phyloP scores from a whole-genome alignment of 345 rosid genomes.

The Fremontodendron californicum region DNA sequence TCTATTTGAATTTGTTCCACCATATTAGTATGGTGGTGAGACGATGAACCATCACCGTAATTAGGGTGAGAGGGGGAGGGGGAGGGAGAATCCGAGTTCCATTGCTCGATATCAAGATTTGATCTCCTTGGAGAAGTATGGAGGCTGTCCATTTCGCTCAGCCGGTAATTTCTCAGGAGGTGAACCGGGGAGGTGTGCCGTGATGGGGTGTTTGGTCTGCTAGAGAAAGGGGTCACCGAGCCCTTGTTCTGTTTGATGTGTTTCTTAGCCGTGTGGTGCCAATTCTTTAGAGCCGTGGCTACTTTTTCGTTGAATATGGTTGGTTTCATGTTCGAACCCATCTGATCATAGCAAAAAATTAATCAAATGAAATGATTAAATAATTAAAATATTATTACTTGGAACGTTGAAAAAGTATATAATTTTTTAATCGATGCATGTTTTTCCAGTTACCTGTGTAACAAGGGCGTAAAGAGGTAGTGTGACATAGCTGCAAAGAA shows the following conservation, averaged over 20 bases:
- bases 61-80: conserved; percentile 19
- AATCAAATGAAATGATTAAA: background rate
- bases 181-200: conserved; percentile 45
- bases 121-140: conserved; percentile 35
- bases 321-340: conserved; percentile 91
- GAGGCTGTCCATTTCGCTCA: conserved; percentile 31
- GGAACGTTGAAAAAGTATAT: background rate
- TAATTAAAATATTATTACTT: background rate
- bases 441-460: conserved; percentile 49
- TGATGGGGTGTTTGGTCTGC: conserved; percentile 57
- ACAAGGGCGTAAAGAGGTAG: conserved; percentile 94
- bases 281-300: conserved; percentile 58
- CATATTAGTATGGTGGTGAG: conserved; percentile 17
- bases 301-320: conserved; percentile 77
- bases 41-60: conserved; percentile 22
- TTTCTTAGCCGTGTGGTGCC: conserved; percentile 79
- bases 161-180: conserved; percentile 42
- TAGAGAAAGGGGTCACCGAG: conserved; percentile 43
- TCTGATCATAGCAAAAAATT: conserved; percentile 32
- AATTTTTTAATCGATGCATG: background rate
- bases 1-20: background rate
- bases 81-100: conserved; percentile 35
- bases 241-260: conserved; percentile 53
- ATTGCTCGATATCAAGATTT: conserved; percentile 22
- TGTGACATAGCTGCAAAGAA: conserved; percentile 90